Percentiles rank a stretch among this genome's conserved stretches.
phyloP scores from a whole-genome alignment of 192 early-diverging fungal species.

The Paraglomus occultum region DNA sequence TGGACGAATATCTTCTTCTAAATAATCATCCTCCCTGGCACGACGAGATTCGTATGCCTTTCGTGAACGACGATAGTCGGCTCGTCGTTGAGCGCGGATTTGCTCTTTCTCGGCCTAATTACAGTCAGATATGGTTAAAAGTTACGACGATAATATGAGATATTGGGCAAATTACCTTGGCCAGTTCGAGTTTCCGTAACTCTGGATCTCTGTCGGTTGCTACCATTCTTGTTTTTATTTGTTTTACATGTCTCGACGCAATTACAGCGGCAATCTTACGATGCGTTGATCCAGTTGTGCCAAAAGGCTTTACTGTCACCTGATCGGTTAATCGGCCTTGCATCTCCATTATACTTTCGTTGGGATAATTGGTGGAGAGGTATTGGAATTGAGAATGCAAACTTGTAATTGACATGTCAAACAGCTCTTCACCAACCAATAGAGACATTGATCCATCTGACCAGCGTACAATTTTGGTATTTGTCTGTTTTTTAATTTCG shows the following conservation, averaged over 20 bases:
- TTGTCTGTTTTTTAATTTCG: slow-evolving; percentile 61
- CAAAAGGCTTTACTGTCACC: slow-evolving; percentile 65
- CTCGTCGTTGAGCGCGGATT: slow-evolving; percentile 52
- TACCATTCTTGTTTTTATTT: slow-evolving; percentile 60
- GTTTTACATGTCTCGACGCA: slow-evolving; percentile 66
- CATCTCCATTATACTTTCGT: slow-evolving; percentile 60
- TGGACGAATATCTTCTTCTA: slow-evolving; percentile 40
- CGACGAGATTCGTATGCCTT: slow-evolving; percentile 34
- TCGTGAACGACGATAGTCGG: slow-evolving; percentile 43
- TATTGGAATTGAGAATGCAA: slow-evolving; percentile 58
- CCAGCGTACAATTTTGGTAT: slow-evolving; percentile 77
- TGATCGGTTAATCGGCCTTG: slow-evolving; percentile 58
- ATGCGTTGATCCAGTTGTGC: slow-evolving; percentile 58
- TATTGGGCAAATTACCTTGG: slow-evolving; percentile 41
- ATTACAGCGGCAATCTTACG: slow-evolving; percentile 63
- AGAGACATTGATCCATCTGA: slow-evolving; percentile 72
- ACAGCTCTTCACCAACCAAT: slow-evolving; percentile 70
- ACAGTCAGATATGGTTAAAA: slow-evolving; percentile 26
- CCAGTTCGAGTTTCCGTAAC: slow-evolving; percentile 55
- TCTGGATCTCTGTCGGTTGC: slow-evolving; percentile 70
- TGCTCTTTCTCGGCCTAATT: slow-evolving; percentile 55
- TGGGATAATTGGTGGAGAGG: slow-evolving; percentile 53
- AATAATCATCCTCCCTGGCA: slow-evolving; percentile 40
- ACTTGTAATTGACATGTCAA: slow-evolving; percentile 59
- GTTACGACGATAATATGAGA: neutral